Base-by-base conservation (phyloP, 2,329 filamentous ascomycete species). In the Sporothrix luriei region DNA sequence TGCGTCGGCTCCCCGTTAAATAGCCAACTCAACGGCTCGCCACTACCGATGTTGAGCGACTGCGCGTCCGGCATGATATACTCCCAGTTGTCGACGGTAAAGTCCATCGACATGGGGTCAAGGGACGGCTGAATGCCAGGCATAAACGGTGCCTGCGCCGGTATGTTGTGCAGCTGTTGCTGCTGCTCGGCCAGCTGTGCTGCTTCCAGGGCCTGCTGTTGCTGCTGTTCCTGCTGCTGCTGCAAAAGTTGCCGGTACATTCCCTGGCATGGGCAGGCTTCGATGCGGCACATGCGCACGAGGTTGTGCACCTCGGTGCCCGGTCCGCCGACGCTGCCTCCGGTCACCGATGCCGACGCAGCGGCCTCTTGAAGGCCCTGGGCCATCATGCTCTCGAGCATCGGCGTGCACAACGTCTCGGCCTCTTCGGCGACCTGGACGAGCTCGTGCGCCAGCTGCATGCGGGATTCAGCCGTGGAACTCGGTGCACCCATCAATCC, bases 61-160 rank as follows among this genome's bases (percentile, higher is more conserved):
- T 66, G 69, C 52, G 69, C 29, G 38, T 71, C 68, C n/a, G 70
- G 78, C 75, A 83, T 80, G 71, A 79, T 76, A 66, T 79, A 80
- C n/a, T 79, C 78, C 81, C 81, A 84, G 40, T 80, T 78, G n/a
- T 78, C 78, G 57, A 78, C 40, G 1, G 55, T 26, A 19, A 70
- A 24, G n/a, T 70, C 68, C 10, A 66, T 66, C 3, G 62, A 40
- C 61, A 59, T 66, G 43, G 49, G 21, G 11, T 66, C 66, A 1
- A 68, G 13, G 10, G 66, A 43, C 33, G 40, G 51, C 33, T 57
- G 38, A 26, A 59, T 29, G 19, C 33, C 52, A 16, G 65, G 65
- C 65, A 67, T 43, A 4, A 67, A 55, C 0, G 65, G 33, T 13
- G 51, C 9, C 51, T 43, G 49, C 19, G 49, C 26, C 21, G 65